Conservation (phyloP, 202 grass and related monocot species). For the Panicum hallii region DNA sequence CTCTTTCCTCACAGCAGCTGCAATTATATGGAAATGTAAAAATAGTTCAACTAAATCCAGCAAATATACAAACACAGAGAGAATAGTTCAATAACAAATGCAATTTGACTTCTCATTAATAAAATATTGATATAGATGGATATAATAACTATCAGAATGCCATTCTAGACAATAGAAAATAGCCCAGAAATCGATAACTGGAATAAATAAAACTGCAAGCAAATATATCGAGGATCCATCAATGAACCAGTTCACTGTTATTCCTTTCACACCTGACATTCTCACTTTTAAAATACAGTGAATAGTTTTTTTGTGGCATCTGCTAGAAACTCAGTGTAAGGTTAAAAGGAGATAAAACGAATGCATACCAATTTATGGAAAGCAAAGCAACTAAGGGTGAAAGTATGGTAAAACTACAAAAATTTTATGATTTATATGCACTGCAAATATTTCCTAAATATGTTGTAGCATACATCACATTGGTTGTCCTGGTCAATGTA, state of each 20-base stretch:
- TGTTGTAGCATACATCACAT: conserved; percentile 9
- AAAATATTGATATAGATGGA: not conserved
- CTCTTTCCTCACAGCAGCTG: conserved; percentile 98
- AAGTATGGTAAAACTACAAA: conserved; percentile 10
- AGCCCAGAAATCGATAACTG: not conserved
- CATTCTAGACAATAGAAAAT: conserved; percentile 31
- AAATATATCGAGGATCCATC: not conserved
- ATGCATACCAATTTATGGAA: conserved; percentile 17
- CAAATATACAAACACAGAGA: conserved; percentile 28
- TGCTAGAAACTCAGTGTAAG: not conserved
- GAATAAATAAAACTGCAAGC: not conserved
- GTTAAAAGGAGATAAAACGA: conserved; percentile 1
- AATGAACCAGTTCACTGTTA: not conserved
- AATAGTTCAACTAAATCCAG: conserved; percentile 27
- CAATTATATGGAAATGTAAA: conserved; percentile 44
- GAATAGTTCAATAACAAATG: conserved; percentile 22
- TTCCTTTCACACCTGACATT: conserved; percentile 22
- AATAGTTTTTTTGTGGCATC: not conserved
- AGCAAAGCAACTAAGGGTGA: conserved; percentile 1
- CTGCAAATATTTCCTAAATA: not conserved
- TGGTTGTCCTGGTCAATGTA: not conserved
- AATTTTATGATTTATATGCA: not conserved
- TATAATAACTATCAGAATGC: not conserved
- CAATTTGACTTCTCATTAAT: conserved; percentile 13
- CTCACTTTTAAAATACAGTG: not conserved